Conservation (phyloP, 1,284 basidiomycete genomes). For the Sporisorium sorghi region DNA sequence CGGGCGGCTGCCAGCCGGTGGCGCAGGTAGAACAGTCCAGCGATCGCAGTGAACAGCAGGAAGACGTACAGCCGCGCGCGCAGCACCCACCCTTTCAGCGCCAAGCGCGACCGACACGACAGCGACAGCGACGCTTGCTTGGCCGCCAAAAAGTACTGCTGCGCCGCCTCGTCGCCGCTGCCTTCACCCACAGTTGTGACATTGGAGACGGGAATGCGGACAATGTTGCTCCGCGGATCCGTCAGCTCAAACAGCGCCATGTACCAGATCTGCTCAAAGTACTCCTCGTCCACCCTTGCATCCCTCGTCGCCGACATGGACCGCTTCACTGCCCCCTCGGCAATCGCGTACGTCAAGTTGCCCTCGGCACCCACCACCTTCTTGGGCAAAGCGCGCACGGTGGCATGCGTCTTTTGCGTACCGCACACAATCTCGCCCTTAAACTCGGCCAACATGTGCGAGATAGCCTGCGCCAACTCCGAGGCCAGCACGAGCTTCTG, state of each 20-base stretch:
- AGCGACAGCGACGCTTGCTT: constrained; percentile 36
- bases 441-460: constrained; percentile 53
- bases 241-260: constrained; percentile 61
- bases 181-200: constrained; percentile 2
- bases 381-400: constrained; percentile 28
- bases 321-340: constrained; percentile 30
- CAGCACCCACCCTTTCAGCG: constrained; percentile 41
- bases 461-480: constrained; percentile 54
- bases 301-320: constrained; percentile 44
- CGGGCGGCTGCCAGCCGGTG: constrained; percentile 22
- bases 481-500: constrained; percentile 63
- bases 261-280: constrained; percentile 61
- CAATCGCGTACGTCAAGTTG: constrained; percentile 43
- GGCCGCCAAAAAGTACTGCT: constrained; percentile 36
- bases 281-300: constrained; percentile 40
- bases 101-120: constrained; percentile 39
- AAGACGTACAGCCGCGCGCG: constrained; percentile 42
- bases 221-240: constrained; percentile 40
- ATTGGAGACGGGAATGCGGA: constrained; percentile 29
- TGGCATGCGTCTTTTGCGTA: constrained; percentile 37
- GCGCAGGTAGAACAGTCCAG: constrained; percentile 23
- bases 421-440: constrained; percentile 63
- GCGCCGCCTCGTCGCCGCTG: constrained; percentile 6
- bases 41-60: constrained; percentile 8
- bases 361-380: constrained; percentile 19